Conservation (phyloP, 192 early-diverging fungal genomes). For the Coemansia erecta region DNA sequence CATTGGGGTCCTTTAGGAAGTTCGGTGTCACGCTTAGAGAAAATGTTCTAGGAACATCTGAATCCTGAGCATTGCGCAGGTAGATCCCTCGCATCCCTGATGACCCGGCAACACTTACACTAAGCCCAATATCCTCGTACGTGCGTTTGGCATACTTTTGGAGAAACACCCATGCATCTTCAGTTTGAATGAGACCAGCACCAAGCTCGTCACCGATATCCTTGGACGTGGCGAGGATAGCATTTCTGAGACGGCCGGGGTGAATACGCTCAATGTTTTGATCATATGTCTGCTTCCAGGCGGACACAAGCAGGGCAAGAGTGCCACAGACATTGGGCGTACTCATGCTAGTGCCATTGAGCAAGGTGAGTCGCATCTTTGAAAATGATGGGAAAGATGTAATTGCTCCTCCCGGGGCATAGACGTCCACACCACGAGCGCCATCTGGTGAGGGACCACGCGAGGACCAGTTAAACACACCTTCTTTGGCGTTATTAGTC, state of each 20-base stretch:
- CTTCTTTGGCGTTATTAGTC: conserved; percentile 71
- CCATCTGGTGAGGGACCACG: conserved; percentile 87
- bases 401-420: conserved; percentile 91
- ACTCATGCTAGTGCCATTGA: conserved; percentile 96
- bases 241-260: conserved; percentile 80
- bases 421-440: conserved; percentile 73
- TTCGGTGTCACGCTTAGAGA: conserved; percentile 34
- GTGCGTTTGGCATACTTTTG: conserved; percentile 53
- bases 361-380: conserved; percentile 61
- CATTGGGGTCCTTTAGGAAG: conserved; percentile 40
- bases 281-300: conserved; percentile 63
- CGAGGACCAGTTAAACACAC: conserved; percentile 81
- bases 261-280: conserved; percentile 59
- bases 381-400: conserved; percentile 84
- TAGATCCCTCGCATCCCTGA: conserved; percentile 67
- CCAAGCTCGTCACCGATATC: conserved; percentile 71
- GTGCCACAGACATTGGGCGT: conserved; percentile 89
- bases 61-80: conserved; percentile 74
- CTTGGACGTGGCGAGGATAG: conserved; percentile 72
- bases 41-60: conserved; percentile 58
- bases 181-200: conserved; percentile 84
- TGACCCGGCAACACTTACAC: conserved; percentile 24
- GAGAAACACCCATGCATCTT: conserved; percentile 81
- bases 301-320: conserved; percentile 80
- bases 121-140: conserved; percentile 69